Conservation (phyloP, 2,329 filamentous ascomycete genomes). For the Penicillium sp. region DNA sequence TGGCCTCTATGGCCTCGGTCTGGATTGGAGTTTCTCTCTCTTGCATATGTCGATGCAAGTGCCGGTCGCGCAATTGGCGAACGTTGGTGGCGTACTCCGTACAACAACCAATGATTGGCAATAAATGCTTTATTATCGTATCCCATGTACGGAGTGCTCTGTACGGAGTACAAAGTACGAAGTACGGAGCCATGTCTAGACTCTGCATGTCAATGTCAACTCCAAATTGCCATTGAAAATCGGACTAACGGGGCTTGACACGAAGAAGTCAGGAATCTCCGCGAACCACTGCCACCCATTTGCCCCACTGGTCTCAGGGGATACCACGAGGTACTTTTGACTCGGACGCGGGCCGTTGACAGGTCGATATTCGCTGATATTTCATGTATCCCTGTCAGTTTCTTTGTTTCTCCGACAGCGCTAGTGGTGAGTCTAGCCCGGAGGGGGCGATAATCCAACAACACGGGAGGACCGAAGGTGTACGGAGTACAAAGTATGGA, state of each 20-base stretch:
- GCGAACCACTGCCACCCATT: conserved; percentile 6
- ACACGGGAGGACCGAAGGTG: neutral
- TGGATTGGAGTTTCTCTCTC: neutral
- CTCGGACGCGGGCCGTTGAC: conserved; percentile 18
- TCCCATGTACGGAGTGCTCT: neutral
- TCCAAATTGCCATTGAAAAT: conserved; percentile 11
- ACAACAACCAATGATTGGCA: conserved; percentile 13
- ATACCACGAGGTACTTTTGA: conserved; percentile 1
- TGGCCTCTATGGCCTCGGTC: neutral
- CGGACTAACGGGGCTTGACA: conserved; percentile 4
- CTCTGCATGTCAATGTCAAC: conserved; percentile 6
- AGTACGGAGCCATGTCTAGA: neutral
- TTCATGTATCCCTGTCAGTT: neutral
- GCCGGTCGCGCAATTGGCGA: conserved; percentile 3
- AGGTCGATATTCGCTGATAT: conserved; percentile 11
- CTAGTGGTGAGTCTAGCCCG: conserved; percentile 8
- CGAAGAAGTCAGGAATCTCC: conserved; percentile 10
- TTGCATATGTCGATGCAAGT: conserved; percentile 3
- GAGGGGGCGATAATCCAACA: neutral
- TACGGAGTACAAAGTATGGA: neutral
- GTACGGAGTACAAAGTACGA: too few species aligned
- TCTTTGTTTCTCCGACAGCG: conserved; percentile 14
- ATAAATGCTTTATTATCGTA: conserved; percentile 5
- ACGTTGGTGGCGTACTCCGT: conserved; percentile 5
- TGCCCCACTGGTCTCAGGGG: conserved; percentile 5